Conservation (phyloP, 2,329 filamentous ascomycete species). For the Sporothrix variecibatus region DNA sequence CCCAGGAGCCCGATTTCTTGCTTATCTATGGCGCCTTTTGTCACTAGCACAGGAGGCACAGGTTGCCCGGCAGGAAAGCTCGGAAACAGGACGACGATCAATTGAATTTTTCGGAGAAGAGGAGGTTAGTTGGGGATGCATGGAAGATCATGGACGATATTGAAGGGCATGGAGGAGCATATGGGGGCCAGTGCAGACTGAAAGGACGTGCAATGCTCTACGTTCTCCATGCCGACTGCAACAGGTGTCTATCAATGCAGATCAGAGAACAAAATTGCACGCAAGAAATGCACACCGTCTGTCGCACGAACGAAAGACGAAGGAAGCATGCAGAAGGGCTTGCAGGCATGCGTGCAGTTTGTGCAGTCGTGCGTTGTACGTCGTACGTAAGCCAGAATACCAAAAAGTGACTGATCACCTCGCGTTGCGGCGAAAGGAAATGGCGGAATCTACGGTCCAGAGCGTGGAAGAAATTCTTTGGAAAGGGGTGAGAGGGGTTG, state of each 20-base stretch:
- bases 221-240: neutral
- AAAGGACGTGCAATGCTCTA: neutral
- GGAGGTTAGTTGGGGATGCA: neutral
- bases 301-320: neutral
- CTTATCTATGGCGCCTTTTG: neutral
- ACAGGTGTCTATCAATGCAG: neutral
- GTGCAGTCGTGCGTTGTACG: neutral
- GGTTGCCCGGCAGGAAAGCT: neutral
- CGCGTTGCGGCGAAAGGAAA: neutral
- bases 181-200: neutral
- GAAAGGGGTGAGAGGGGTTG: neutral
- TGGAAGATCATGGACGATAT: neutral
- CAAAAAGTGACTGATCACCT: constrained; percentile 9
- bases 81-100: neutral
- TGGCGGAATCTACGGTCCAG: constrained; percentile 6
- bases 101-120: neutral
- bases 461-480: neutral
- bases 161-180: too few relatives aligned
- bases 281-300: neutral
- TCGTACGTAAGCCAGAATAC: neutral
- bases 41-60: neutral
- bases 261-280: neutral
- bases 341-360: neutral
- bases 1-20: neutral
- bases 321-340: neutral